A percentile compares a stretch with the other conserved stretches of the same genome.
phyloP scores from a whole-genome alignment of 306 rosid species.

The Dryas drummondii region DNA sequence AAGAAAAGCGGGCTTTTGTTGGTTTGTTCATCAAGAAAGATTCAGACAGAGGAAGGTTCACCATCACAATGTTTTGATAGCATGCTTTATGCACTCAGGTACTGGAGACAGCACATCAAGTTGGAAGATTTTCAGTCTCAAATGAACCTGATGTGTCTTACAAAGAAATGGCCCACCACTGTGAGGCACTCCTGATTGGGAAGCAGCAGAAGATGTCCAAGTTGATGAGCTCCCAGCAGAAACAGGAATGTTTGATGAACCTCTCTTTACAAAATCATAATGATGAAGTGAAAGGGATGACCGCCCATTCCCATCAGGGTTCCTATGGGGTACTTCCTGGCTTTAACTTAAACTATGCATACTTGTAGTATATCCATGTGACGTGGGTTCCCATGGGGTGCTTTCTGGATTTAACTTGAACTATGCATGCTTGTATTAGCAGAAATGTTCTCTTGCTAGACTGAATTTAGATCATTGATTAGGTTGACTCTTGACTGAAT shows the following conservation, averaged over 20 bases:
- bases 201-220: conserved; percentile 74
- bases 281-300: conserved; percentile 33
- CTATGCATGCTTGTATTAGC: no score
- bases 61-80: conserved; percentile 11
- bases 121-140: conserved; percentile 60
- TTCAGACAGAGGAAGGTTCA: not conserved
- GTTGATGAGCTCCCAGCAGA: conserved; percentile 53
- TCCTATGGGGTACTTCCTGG: conserved; percentile 45
- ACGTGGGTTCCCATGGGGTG: no score
- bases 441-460: no score
- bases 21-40: not conserved
- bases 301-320: conserved; percentile 13
- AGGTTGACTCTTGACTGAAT: no score
- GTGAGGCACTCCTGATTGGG: conserved; percentile 72
- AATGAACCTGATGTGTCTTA: conserved; percentile 53
- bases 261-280: conserved; percentile 29
- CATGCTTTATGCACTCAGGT: conserved; percentile 43
- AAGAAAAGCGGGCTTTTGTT: not conserved
- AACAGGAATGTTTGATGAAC: conserved; percentile 38
- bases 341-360: conserved; percentile 15
- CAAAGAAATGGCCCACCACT: conserved; percentile 77
- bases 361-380: conserved; percentile 8
- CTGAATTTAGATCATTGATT: no score
- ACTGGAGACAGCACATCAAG: conserved; percentile 63
- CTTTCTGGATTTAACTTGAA: no score